phyloP scores from a whole-genome alignment of 2,329 filamentous ascomycete genomes.

The Ophiostoma perfectum region DNA sequence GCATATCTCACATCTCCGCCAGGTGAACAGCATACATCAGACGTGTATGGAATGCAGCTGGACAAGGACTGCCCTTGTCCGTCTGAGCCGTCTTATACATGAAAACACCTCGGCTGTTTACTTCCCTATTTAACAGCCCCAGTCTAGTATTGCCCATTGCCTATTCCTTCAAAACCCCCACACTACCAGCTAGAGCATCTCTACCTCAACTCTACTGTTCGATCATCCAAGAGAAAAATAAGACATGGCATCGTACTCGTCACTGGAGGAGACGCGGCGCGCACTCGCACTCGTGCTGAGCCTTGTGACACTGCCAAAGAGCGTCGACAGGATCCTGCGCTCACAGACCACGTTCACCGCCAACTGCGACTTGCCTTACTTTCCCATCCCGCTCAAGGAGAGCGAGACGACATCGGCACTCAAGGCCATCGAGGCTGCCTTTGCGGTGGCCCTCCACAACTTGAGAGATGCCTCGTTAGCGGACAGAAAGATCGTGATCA shows the following conservation, averaged over 20 bases:
- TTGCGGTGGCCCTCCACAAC: conserved; percentile 50
- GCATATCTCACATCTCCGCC: not conserved
- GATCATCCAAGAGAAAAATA: not conserved
- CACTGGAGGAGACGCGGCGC: conserved; percentile 23
- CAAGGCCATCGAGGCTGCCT: conserved; percentile 44
- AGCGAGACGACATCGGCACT: conserved; percentile 23
- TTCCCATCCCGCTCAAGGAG: conserved; percentile 27
- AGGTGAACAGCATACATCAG: not conserved
- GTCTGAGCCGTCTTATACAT: not conserved
- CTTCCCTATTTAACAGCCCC: too few relatives aligned
- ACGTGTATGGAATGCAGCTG: not conserved
- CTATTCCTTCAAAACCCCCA: too few relatives aligned
- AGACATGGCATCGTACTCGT: conserved; percentile 23
- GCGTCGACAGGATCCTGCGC: conserved; percentile 14
- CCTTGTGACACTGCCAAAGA: conserved; percentile 16
- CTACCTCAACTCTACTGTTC: too few relatives aligned
- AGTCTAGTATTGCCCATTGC: too few relatives aligned
- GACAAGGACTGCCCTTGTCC: not conserved
- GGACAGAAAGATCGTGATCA: conserved; percentile 34
- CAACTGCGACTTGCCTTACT: conserved; percentile 26
- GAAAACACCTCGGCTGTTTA: too few relatives aligned
- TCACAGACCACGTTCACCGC: conserved; percentile 21
- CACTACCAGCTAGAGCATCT: too few relatives aligned
- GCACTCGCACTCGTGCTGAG: conserved; percentile 28
- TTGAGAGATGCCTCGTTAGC: conserved; percentile 31